Base-by-base conservation (phyloP, 768 basidiomycete species). In the Russula earlei region DNA sequence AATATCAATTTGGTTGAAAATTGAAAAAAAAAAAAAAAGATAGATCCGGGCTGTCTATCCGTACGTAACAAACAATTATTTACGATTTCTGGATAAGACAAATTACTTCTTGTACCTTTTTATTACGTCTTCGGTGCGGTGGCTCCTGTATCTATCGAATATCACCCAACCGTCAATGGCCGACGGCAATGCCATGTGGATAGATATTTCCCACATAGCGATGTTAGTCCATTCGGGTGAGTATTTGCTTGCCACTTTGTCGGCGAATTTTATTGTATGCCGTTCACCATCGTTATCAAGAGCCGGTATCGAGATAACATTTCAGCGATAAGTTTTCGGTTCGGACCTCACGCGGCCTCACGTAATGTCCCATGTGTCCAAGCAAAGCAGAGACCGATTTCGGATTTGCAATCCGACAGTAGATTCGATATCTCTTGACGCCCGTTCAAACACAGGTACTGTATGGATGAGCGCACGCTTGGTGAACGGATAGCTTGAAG, bases 201-300 rank as follows among this genome's bases (percentile, higher is more conserved):
- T 22, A 11, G 49, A 44, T 29, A 20, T 38, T 24, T 36, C 37
- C 55, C 55, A 52, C 49, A 36, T 51, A 46, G 54, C 33, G 19
- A 20, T 20, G 29, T 6, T n/a, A 4, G 5, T 40, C 22, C 27
- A 15, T 15, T 38, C 12, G 7, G 19, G 17, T 38, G 29, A 12
- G n/a, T 7, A 19, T 24, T 44, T 22, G 4, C 33, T 49, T 34
- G 36, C 36, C 36, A n/a, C n/a, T n/a, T n/a, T n/a, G n/a, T n/a
- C n/a, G n/a, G n/a, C n/a, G n/a, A n/a, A n/a, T n/a, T n/a, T n/a
- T n/a, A n/a, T n/a, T n/a, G n/a, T n/a, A n/a, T n/a, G n/a, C n/a
- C 20, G 34, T 10, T 5, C 4, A 33, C 3, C 11, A 24, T 41
- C 54, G 48, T 49, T 24, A 44, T 38, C 36, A 33, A 14, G 33